Evolutionary conservation across 768 basidiomycete genomes (phyloP).

Genomic region (Hebeloma cylindrosporum): DNA sequence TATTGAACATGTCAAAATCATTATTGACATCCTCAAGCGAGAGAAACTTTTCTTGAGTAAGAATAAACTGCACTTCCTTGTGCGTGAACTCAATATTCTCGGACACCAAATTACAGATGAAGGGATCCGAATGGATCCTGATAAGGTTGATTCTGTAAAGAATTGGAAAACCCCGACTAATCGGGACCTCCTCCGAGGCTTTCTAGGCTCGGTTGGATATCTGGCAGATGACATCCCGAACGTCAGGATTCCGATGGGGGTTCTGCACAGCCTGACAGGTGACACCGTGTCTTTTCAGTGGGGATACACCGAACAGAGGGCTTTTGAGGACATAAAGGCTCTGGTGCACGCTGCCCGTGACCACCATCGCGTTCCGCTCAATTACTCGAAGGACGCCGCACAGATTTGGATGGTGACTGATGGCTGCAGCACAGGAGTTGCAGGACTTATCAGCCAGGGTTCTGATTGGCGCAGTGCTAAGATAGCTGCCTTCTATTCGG

Average conservation of each 20-base stretch:
- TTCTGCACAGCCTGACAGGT: constrained; percentile 24
- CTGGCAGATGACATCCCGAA: constrained; percentile 31
- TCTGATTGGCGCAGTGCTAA: constrained; percentile 20
- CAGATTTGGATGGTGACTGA: constrained; percentile 30
- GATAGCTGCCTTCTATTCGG: constrained; percentile 33
- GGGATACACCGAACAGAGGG: constrained; percentile 25
- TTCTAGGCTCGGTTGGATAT: constrained; percentile 22
- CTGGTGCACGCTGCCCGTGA: constrained; percentile 15
- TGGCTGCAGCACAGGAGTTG: constrained; percentile 25
- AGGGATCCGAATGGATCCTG: constrained; percentile 39
- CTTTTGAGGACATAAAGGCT: constrained; percentile 34
- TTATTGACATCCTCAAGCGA: constrained; percentile 30
- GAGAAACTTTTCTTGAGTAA: constrained; percentile 36
- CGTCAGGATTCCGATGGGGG: constrained; percentile 36
- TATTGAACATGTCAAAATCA: constrained; percentile 23
- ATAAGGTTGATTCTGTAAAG: constrained; percentile 36
- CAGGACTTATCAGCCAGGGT: constrained; percentile 26
- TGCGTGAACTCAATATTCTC: constrained; percentile 25
- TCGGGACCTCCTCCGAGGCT: constrained; percentile 30
- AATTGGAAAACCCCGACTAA: constrained; percentile 34
- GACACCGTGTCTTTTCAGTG: constrained; percentile 23
- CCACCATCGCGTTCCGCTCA: constrained; percentile 20
- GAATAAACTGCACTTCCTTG: constrained; percentile 34
- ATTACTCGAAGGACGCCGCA: constrained; percentile 12
- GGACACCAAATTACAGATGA: constrained; percentile 27